Evolutionary conservation across 2,329 filamentous ascomycete genomes (phyloP).

Genomic region (Westerdykella sp.): DNA sequence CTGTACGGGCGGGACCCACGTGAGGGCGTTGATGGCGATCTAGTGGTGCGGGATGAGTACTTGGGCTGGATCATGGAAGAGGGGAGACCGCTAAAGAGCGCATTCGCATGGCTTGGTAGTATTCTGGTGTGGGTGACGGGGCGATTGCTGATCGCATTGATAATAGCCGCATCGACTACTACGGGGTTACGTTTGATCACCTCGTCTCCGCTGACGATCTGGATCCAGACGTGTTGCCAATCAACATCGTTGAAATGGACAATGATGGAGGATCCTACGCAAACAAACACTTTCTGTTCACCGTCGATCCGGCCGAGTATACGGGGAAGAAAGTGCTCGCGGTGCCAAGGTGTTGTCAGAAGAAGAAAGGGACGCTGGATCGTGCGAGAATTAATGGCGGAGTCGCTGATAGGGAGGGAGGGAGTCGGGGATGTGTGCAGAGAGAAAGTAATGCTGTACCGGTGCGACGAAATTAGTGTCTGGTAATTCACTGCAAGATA

Average conservation of each 20-base stretch:
- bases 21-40: too few relatives aligned
- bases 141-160: too few relatives aligned
- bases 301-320: conserved; percentile 35
- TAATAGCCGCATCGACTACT: conserved; percentile 32
- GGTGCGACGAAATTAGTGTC: too few relatives aligned
- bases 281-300: conserved; percentile 32
- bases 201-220: conserved; percentile 31
- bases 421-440: too few relatives aligned
- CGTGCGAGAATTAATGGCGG: too few relatives aligned
- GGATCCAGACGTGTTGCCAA: conserved; percentile 39
- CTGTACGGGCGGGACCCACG: too few relatives aligned
- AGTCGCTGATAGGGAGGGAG: too few relatives aligned
- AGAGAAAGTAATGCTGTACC: too few relatives aligned
- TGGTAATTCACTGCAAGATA: too few relatives aligned
- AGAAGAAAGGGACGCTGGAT: too few relatives aligned
- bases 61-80: conserved; percentile 5
- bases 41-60: conserved; percentile 2
- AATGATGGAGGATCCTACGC: conserved; percentile 32
- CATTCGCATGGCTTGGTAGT: too few relatives aligned
- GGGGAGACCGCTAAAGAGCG: conserved; percentile 2
- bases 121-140: too few relatives aligned
- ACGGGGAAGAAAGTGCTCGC: conserved; percentile 39
- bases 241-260: conserved; percentile 42
- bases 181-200: conserved; percentile 42
- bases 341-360: conserved; percentile 40